Evolutionary conservation across 2,329 filamentous ascomycete species (phyloP).

Genomic region (Penicillium sp.): DNA sequence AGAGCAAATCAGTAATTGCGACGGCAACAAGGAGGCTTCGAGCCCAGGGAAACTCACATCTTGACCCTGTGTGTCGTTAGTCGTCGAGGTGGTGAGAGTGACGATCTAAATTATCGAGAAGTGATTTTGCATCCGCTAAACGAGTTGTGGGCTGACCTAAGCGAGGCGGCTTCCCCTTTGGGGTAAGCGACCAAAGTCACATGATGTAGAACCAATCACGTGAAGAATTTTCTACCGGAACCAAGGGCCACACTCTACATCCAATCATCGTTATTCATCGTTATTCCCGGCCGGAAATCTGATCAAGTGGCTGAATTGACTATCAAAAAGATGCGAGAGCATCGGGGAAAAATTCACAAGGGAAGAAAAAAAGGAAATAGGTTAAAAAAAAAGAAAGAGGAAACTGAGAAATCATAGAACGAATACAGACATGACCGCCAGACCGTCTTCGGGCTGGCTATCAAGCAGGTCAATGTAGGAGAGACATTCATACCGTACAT

Average conservation of each 20-base stretch:
- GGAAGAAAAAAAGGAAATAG: constrained; percentile 17
- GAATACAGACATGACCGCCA: constrained; percentile 17
- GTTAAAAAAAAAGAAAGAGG: constrained; percentile 18
- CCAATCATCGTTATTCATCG: too few species aligned
- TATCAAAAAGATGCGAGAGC: constrained; percentile 16
- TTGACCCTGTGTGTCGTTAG: constrained; percentile 46
- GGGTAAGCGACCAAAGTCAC: constrained; percentile 10
- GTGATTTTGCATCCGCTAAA: constrained; percentile 39
- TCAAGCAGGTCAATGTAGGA: constrained; percentile 14
- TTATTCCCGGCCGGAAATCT: too few species aligned
- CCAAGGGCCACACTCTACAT: too few species aligned
- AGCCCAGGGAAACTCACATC: constrained; percentile 41
- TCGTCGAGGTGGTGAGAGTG: constrained; percentile 41
- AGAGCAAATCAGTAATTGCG: constrained; percentile 26
- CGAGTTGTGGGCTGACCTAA: constrained; percentile 43
- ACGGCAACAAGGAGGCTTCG: too few species aligned
- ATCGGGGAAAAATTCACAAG: constrained; percentile 21
- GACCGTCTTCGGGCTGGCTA: constrained; percentile 11
- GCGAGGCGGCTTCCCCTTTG: constrained; percentile 24
- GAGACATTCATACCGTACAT: constrained; percentile 25
- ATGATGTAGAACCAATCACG: constrained; percentile 4
- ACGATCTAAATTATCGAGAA: constrained; percentile 34
- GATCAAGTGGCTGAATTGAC: constrained; percentile 12
- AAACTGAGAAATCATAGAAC: constrained; percentile 10
- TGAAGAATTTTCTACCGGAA: too few species aligned